These are phyloP conservation scores for Rhodotorula sp. DNA, from an alignment of 1,284 basidiomycete species.

Conservation along the genomic window DNA sequence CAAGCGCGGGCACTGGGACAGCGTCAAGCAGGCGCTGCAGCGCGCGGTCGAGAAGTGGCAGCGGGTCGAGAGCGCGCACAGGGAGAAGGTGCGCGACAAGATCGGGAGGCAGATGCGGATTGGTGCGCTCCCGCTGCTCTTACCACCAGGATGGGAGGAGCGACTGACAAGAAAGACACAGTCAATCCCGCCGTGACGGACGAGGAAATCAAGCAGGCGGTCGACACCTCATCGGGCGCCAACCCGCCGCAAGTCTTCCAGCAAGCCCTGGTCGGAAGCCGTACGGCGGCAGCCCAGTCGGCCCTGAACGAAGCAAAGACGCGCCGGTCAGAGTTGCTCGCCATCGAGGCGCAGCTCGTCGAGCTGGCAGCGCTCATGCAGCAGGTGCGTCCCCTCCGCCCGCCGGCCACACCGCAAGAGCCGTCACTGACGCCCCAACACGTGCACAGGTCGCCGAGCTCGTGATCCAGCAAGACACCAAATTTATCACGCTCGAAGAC, in stretches of 20 bases:
- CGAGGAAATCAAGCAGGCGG: constrained; percentile 20
- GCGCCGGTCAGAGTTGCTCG: background rate
- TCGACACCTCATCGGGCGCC: constrained; percentile 12
- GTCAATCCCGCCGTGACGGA: constrained; percentile 32
- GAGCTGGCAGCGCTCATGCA: constrained; percentile 22
- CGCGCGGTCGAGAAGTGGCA: constrained; percentile 22
- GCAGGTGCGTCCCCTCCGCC: constrained; percentile 1
- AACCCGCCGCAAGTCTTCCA: constrained; percentile 16
- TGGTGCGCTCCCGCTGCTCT: constrained; percentile 6
- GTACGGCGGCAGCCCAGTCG: constrained; percentile 6
- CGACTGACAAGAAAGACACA: background rate
- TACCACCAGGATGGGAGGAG: no score
- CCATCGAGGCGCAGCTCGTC: constrained; percentile 17
- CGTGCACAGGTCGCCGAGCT: constrained; percentile 23
- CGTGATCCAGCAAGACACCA: constrained; percentile 24
- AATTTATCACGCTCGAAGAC: constrained; percentile 11
- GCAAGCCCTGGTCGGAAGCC: constrained; percentile 18
- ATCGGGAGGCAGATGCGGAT: constrained; percentile 30
- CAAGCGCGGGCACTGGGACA: constrained; percentile 29
- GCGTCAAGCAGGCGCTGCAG: constrained; percentile 15
- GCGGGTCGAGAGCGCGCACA: constrained; percentile 18
- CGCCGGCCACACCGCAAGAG: background rate
- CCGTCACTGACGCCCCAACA: background rate
- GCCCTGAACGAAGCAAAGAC: constrained; percentile 22
- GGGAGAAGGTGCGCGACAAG: constrained; percentile 26